A percentile compares a stretch with the other conserved stretches of the same genome.
Evolutionary conservation across 2,329 filamentous ascomycete species (phyloP).

Genomic region (Ilyonectria sp.): DNA sequence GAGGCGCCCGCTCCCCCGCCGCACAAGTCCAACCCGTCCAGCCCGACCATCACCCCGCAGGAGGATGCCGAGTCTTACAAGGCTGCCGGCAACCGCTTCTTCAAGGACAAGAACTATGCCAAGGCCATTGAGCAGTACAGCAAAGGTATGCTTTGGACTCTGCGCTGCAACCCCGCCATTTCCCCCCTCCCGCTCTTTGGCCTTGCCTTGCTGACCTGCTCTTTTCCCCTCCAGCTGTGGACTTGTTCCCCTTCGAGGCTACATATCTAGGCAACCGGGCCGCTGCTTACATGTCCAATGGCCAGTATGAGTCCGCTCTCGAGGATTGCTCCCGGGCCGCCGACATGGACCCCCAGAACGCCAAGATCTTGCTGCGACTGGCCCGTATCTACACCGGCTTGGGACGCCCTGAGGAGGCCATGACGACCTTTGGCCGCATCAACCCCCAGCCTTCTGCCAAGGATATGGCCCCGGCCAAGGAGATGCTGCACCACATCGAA

Average conservation of each 20-base stretch:
- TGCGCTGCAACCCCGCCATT: conserved; percentile 8
- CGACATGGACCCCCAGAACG: conserved; percentile 86
- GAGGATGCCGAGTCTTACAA: conserved; percentile 95
- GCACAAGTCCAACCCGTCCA: conserved; percentile 76
- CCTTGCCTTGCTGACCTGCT: conserved; percentile 38
- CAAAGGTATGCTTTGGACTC: conserved; percentile 76
- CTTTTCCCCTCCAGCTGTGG: conserved; percentile 76
- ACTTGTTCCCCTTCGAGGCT: conserved; percentile 86
- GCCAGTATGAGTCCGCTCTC: conserved; percentile 83
- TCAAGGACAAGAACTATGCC: conserved; percentile 92
- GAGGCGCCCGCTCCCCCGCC: conserved; percentile 78
- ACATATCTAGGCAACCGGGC: conserved; percentile 97
- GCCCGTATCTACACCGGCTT: conserved; percentile 92
- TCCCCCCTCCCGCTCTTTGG: conserved; percentile 13
- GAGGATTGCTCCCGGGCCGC: conserved; percentile 89
- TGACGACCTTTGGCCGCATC: conserved; percentile 86
- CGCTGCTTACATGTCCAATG: conserved; percentile 92
- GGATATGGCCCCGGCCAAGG: conserved; percentile 85
- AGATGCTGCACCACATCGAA: conserved; percentile 86
- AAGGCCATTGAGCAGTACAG: conserved; percentile 94
- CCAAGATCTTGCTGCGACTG: conserved; percentile 89
- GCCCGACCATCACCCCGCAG: conserved; percentile 66
- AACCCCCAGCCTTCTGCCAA: conserved; percentile 85
- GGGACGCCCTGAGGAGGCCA: conserved; percentile 88
- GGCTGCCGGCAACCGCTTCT: conserved; percentile 93